These are phyloP conservation scores for Sphenostylis stenocarpa DNA, from an alignment of 306 rosid species.

Conservation along the genomic window DNA sequence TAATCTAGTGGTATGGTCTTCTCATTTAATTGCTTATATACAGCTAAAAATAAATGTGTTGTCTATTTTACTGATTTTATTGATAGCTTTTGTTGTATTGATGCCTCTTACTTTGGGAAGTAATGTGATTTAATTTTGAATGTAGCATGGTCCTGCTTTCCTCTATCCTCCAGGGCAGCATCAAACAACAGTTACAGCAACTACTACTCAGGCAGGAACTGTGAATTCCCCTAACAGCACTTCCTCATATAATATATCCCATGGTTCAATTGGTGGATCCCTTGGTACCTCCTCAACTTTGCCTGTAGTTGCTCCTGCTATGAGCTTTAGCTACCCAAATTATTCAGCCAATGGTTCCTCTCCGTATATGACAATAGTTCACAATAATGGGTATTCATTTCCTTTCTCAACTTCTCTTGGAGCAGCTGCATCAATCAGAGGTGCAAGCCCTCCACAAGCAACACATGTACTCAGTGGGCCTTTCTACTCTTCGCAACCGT, in stretches of 20 bases:
- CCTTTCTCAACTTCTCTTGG: slow-evolving; percentile 58
- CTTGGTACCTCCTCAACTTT: slow-evolving; percentile 45
- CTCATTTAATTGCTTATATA: slow-evolving; percentile 27
- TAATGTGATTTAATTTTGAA: slow-evolving; percentile 29
- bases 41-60: neutral
- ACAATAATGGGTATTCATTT: slow-evolving; percentile 55
- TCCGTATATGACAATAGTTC: slow-evolving; percentile 53
- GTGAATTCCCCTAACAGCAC: slow-evolving; percentile 39
- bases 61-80: slow-evolving; percentile 12
- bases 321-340: slow-evolving; percentile 49
- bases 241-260: slow-evolving; percentile 38
- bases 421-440: slow-evolving; percentile 45
- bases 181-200: slow-evolving; percentile 44
- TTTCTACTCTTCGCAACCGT: slow-evolving; percentile 53
- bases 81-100: neutral
- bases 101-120: neutral
- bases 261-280: slow-evolving; percentile 45
- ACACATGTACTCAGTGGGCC: slow-evolving; percentile 50
- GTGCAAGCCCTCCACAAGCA: slow-evolving; percentile 50
- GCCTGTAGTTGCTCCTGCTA: slow-evolving; percentile 44
- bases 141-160: slow-evolving; percentile 57
- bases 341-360: slow-evolving; percentile 47
- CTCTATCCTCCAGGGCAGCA: slow-evolving; percentile 46
- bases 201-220: slow-evolving; percentile 43
- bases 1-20: slow-evolving; percentile 51